Conservation (phyloP, 176 grass and related monocot genomes). For the Urochloa ruziziensis region DNA sequence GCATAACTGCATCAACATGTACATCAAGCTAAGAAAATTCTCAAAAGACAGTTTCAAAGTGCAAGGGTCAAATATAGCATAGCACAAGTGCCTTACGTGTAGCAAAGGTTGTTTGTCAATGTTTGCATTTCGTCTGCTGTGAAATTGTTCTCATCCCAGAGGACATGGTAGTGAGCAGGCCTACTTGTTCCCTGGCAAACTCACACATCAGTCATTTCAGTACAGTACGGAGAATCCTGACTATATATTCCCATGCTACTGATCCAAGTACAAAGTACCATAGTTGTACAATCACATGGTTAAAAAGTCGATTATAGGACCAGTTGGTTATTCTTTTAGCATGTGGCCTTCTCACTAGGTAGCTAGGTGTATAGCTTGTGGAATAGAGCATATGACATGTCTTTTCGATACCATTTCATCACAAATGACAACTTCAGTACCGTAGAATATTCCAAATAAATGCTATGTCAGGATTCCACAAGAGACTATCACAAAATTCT, state of each 20-base stretch:
- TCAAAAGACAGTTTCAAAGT: background rate
- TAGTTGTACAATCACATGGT: constrained; percentile 39
- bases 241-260: constrained; percentile 31
- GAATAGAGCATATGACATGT: constrained; percentile 25
- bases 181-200: constrained; percentile 73
- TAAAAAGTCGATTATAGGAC: constrained; percentile 17
- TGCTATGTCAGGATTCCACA: constrained; percentile 24
- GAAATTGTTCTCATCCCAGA: constrained; percentile 91
- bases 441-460: constrained; percentile 9
- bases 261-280: constrained; percentile 26
- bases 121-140: constrained; percentile 90
- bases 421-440: constrained; percentile 32
- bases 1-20: constrained; percentile 72
- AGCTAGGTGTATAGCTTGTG: constrained; percentile 19
- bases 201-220: constrained; percentile 42
- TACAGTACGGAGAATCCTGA: background rate
- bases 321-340: constrained; percentile 29
- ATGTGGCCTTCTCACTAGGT: constrained; percentile 15
- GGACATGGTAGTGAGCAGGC: constrained; percentile 80
- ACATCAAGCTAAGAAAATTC: constrained; percentile 17
- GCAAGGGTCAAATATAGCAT: constrained; percentile 8
- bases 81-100: constrained; percentile 63
- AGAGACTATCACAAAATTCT: constrained; percentile 29
- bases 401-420: constrained; percentile 23
- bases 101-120: constrained; percentile 99